Percentiles rank a stretch among this genome's conserved stretches.
These are phyloP conservation scores for Begonia peltatifolia DNA, from an alignment of 306 rosid genomes.

Conservation along the genomic window DNA sequence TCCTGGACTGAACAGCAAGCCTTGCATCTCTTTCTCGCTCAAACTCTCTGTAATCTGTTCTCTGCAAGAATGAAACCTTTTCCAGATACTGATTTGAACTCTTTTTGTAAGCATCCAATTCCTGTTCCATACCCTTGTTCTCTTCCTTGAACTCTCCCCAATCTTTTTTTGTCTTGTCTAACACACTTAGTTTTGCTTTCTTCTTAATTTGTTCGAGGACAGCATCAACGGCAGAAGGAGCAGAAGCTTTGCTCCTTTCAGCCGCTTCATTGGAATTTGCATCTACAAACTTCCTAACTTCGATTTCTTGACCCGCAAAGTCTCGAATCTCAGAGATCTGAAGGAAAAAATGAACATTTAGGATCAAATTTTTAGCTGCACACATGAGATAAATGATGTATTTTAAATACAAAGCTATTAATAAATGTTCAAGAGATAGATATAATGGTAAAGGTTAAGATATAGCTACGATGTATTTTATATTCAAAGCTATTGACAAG, in stretches of 20 bases:
- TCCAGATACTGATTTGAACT: slow-evolving; percentile 94
- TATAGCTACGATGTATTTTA: too few relatives aligned
- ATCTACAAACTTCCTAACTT: slow-evolving; percentile 69
- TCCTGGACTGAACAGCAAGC: slow-evolving; percentile 60
- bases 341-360: slow-evolving; percentile 13
- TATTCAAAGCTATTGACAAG: too few relatives aligned
- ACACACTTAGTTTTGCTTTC: slow-evolving; percentile 91
- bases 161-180: slow-evolving; percentile 86
- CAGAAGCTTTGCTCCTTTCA: slow-evolving; percentile 49
- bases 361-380: background rate
- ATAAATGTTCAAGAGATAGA: background rate
- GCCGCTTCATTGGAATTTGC: slow-evolving; percentile 79
- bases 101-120: slow-evolving; percentile 95
- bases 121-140: slow-evolving; percentile 57
- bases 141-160: slow-evolving; percentile 99
- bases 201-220: slow-evolving; percentile 86
- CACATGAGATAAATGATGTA: background rate
- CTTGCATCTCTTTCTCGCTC: slow-evolving; percentile 97
- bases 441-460: too few relatives aligned
- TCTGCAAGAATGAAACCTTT: slow-evolving; percentile 76
- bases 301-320: slow-evolving; percentile 90
- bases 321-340: slow-evolving; percentile 89
- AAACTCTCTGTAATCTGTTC: slow-evolving; percentile 86
- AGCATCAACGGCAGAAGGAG: slow-evolving; percentile 79
- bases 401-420: background rate